Base-by-base conservation (phyloP, 2,329 filamentous ascomycete genomes). In the Chaetomiaceae sp. region DNA sequence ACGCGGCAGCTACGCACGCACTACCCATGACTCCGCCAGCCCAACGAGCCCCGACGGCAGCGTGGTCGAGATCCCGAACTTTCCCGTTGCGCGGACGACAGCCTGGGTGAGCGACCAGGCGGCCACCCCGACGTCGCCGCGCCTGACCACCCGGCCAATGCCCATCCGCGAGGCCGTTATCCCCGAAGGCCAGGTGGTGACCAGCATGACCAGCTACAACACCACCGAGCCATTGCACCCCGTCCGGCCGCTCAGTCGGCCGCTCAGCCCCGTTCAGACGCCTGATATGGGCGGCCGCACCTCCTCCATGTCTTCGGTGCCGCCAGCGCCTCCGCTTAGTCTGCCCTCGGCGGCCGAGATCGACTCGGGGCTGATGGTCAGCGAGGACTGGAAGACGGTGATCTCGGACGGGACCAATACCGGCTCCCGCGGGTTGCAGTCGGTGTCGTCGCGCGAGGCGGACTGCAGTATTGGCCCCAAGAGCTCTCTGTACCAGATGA, bases 401-500 rank as follows among this genome's bases (percentile, higher is more conserved):
- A 19, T 54, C 42, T 10, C 44, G 26, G 40, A 42, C 12, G 36
- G 36, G n/a, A 15, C 26, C 37, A 29, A 38, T 15, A 29, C 37
- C 9, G 24, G n/a, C 6, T 38, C 37, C 3, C 37, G 37, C 12
- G 37, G 24, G 9, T n/a, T 19, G 24, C 11, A 14, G 9, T 38
- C 37, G 8, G 24, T 38, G 37, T 38, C 17, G 26, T 39, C 44
- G 11, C 54, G 57, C 42, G 56, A 62, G 38, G 51, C 60, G 10
- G 69, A 72, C 37, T 72, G 68, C 52, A 66, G 55, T 6, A 74
- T 79, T 29, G 68, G 61, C 2, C 58, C 63, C 0, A 54, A 61
- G 9, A 76, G 74, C 52, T 78, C 75, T 0, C 78, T 78, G 51
- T 70, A 74, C 40, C 61, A 70, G 9, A 63, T 73, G 30, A 77